Evolutionary conservation across 2,329 filamentous ascomycete species (phyloP), one percentile per base, ranked within the genome.

Genomic region (Ophiocordyceps sinensis): DNA sequence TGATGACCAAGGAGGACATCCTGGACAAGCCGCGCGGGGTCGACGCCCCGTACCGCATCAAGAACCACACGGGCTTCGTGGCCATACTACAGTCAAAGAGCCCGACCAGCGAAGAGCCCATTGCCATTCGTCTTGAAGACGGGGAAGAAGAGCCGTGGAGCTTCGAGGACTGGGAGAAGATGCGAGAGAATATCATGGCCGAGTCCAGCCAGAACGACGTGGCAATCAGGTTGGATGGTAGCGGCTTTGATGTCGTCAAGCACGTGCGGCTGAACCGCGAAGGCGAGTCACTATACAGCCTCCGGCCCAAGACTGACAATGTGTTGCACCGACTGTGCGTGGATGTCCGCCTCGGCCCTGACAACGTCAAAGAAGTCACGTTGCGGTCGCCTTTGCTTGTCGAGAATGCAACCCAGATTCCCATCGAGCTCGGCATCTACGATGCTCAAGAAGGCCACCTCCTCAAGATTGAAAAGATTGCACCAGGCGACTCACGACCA

Each of bases 281-380:
- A 63, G 93, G 93, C 39, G 91, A 98, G 57, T 81, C 80, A 37
- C 61, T 96, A 19, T 98, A 94, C 64, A 85, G 82, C 39, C 70
- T 98, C 37, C 83, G 85, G 44, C 91, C 93, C 3, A 85, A 87
- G 58, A 82, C 86, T 45, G 83, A 94, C 53, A 75, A 83, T 44
- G 73, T 94, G 3, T 71, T 89, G 47, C 93, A 98, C 58, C 82
- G 88, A 19, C 73, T 98, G 15, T 77, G 96, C 21, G 88, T 96
- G 0, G 91, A 98, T 43, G 82, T 98, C 41, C 85, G 77, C 41
- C 71, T 98, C 21, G 91, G 87, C n/a, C 66, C 77, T 1, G 89
- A 98, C 65, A 96, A 96, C 53, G 85, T 98, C 64, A 98, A 98
- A 65, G 93, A 94, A 57, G 93, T 98, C 54, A 98, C 88, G 1